phyloP scores from a whole-genome alignment of 2,329 filamentous ascomycete genomes.

The Botrytis squamosa region DNA sequence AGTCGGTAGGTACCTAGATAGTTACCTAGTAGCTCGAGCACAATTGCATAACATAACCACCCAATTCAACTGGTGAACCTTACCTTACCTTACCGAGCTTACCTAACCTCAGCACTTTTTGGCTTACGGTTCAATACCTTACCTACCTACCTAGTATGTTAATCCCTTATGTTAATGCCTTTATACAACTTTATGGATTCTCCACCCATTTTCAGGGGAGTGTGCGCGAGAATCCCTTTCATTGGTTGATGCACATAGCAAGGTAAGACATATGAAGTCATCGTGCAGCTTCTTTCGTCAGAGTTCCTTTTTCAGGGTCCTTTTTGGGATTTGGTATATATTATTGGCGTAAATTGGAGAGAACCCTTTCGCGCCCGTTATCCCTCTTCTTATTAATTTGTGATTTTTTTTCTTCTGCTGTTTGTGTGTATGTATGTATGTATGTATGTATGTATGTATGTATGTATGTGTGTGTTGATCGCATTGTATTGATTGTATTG shows the following conservation, averaged over 20 bases:
- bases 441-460: too few relatives aligned
- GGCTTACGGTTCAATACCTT: background rate
- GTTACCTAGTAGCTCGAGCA: background rate
- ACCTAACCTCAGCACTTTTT: background rate
- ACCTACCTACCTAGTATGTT: background rate
- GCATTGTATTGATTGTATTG: background rate
- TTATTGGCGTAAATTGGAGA: background rate
- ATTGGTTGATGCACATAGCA: background rate
- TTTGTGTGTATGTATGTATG: too few relatives aligned
- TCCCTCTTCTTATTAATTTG: background rate
- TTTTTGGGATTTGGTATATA: background rate
- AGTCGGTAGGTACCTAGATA: too few relatives aligned
- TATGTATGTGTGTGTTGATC: too few relatives aligned
- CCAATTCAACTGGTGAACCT: too few relatives aligned
- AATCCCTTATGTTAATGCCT: background rate
- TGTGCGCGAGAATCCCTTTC: background rate
- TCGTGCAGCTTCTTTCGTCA: background rate
- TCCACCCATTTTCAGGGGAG: background rate
- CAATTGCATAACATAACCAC: background rate
- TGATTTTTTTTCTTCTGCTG: background rate
- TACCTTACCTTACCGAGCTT: too few relatives aligned
- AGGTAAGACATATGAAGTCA: slow-evolving; percentile 3
- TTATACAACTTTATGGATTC: background rate
- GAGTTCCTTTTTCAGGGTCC: background rate
- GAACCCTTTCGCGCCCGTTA: background rate